Conservation (phyloP, 768 basidiomycete species). For the Jaapia argillacea region DNA sequence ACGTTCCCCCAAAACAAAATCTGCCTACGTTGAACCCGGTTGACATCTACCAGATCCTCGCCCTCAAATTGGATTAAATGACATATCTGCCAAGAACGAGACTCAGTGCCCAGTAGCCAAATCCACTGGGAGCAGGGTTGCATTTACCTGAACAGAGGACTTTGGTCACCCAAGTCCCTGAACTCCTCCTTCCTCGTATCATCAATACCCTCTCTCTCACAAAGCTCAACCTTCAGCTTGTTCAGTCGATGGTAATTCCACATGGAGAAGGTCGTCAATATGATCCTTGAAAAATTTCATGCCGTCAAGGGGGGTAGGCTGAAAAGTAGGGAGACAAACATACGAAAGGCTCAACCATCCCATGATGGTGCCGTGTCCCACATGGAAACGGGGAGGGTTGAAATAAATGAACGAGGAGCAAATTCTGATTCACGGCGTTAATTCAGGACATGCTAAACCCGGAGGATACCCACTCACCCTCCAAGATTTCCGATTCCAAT, state of each 20-base stretch:
- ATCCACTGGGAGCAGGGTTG: no score
- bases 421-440: slow-evolving; percentile 16
- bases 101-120: no score
- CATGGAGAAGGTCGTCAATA: slow-evolving; percentile 33
- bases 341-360: slow-evolving; percentile 17
- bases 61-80: no score
- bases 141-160: slow-evolving; percentile 48
- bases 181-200: slow-evolving; percentile 30
- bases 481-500: slow-evolving; percentile 48
- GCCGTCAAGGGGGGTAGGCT: slow-evolving; percentile 3
- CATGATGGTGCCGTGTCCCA: slow-evolving; percentile 30
- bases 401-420: slow-evolving; percentile 33
- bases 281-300: slow-evolving; percentile 27
- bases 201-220: slow-evolving; percentile 32
- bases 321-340: slow-evolving; percentile 9
- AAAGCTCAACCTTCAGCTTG: slow-evolving; percentile 34
- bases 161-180: slow-evolving; percentile 38
- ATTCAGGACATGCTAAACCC: slow-evolving; percentile 12
- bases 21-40: no score
- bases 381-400: slow-evolving; percentile 25
- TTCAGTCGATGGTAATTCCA: slow-evolving; percentile 40
- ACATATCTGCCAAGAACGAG: no score
- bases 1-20: no score
- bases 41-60: no score
- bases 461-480: slow-evolving; percentile 26